Evolutionary conservation across 768 basidiomycete species (phyloP), one percentile per base, ranked within the genome.

Genomic region (Lyophyllum semitale): DNA sequence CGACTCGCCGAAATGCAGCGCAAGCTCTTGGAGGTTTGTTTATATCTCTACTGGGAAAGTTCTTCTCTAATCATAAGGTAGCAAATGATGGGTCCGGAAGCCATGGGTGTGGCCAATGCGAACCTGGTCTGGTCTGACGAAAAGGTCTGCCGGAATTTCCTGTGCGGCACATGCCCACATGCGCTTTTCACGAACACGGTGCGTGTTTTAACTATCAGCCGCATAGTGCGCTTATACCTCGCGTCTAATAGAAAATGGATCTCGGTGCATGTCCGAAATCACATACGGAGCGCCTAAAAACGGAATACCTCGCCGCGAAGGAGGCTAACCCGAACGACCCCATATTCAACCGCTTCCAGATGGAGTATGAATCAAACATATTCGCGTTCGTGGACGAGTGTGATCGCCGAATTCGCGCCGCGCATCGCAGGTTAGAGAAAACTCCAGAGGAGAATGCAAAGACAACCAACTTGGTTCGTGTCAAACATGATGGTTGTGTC

Each of bases 31-130:
- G 79, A 77, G 77, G 71, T 80, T 64, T 35, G 70, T 59, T 38
- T 27, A 30, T 29, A 8, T 37, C 42, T 52, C 20, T 49, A 25
- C 35, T 27, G 32, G 15, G 51, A 70, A 84, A 48, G 79, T 84
- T 74, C 83, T 80, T 61, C n/a, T 72, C 45, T 68, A 22, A 70
- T 57, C 17, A n/a, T 56, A 57, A 48, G 59, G 48, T 61, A 97
- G 95, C 95, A 97, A 95, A 97, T 96, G 94, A 98, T 98, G 95
- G 96, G 94, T n/a, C 91, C 96, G 43, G 96, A 99, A 76, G 95
- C 97, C 18, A 96, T 99, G 93, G 97, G 97, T 64, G 88, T 95
- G 41, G 87, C 91, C 42, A 93, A 92, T 63, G 88, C 89, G 61
- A 95, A 98, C 74, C 79, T 97, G 56, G 85, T 88, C 59, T 95